These are phyloP conservation scores for Firmiana major DNA, from an alignment of 345 rosid species.

Conservation along the genomic window DNA sequence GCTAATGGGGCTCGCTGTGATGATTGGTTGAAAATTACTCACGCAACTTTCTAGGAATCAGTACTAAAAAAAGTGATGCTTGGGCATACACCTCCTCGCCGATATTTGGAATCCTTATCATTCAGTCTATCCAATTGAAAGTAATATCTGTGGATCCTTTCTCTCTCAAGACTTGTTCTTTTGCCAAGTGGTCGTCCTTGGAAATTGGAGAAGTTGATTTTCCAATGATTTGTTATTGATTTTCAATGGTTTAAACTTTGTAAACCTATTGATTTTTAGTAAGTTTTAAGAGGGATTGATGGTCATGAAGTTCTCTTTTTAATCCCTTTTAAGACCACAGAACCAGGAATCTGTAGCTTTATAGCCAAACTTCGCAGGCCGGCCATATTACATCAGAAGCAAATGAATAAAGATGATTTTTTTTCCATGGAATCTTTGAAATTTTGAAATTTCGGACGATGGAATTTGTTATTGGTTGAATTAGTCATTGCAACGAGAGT, in stretches of 20 bases:
- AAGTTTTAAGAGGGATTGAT: neutral
- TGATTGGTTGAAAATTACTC: conserved; percentile 56
- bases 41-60: conserved; percentile 43
- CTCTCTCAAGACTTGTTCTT: conserved; percentile 22
- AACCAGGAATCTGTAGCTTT: conserved; percentile 11
- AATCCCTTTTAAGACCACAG: neutral
- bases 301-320: too few relatives aligned
- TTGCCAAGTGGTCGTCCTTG: conserved; percentile 37
- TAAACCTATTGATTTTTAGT: neutral
- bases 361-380: neutral
- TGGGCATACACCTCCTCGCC: conserved; percentile 17
- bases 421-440: conserved; percentile 23
- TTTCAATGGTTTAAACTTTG: neutral
- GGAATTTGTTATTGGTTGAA: neutral
- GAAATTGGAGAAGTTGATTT: conserved; percentile 35
- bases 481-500: neutral
- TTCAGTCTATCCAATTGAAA: conserved; percentile 23
- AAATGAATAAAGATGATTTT: neutral
- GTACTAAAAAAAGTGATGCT: conserved; percentile 25
- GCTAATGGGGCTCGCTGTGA: conserved; percentile 35
- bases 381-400: conserved; percentile 3
- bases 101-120: conserved; percentile 44
- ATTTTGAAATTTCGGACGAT: neutral
- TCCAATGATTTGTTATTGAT: neutral
- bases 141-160: conserved; percentile 32